Base-by-base conservation (phyloP, 2,329 filamentous ascomycete genomes). In the Colletotrichum sp. region DNA sequence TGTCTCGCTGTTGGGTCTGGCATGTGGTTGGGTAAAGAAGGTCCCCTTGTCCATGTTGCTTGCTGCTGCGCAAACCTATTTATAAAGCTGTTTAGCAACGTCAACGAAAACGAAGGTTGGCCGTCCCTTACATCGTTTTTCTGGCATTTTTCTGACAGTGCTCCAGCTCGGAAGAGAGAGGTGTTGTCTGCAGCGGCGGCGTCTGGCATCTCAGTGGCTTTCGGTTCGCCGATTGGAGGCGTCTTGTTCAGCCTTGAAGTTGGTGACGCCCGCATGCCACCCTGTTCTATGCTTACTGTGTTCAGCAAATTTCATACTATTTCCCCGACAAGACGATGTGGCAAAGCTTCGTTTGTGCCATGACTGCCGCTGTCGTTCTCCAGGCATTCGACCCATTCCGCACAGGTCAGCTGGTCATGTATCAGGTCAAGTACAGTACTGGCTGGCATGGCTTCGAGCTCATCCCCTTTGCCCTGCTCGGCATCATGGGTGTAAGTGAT, bases 271-370 rank as follows among this genome's bases (percentile, higher is more conserved):
- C 30, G 8, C 26, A 36, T 16, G 18, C 18, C 32, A 30, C 2
- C 13, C 8, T 16, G 16, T 64, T 24, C 18, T 6, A 49, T 12
- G 5, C 78, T 80, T 62, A 80, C 72, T 15, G n/a, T 12, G 8
- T 34, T 6, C n/a, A 95, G 91, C 95, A 98, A 90, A 88, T 99
- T 4, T 98, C 96, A 1, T 99, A 98, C 84, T 99, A 98, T 85
- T 99, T 99, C 80, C 96, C 97, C 0, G 96, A 99, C 85, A 99
- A 99, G 85, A 99, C 97, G 12, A 99, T 99, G 97, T 99, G 97
- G 97, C 97, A 98, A 84, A 98, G 96, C 81, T 99, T 99, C 82
- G 97, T 99, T 55, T 99, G 97, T 81, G 97, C 97, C 83, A 99
- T 99, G 96, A 95, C 98, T n/a, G 97, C 96, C 18, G 96, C 97